Evolutionary conservation across 352 stramenopile species (phyloP).

Genomic region (Globisporangium nunn): DNA sequence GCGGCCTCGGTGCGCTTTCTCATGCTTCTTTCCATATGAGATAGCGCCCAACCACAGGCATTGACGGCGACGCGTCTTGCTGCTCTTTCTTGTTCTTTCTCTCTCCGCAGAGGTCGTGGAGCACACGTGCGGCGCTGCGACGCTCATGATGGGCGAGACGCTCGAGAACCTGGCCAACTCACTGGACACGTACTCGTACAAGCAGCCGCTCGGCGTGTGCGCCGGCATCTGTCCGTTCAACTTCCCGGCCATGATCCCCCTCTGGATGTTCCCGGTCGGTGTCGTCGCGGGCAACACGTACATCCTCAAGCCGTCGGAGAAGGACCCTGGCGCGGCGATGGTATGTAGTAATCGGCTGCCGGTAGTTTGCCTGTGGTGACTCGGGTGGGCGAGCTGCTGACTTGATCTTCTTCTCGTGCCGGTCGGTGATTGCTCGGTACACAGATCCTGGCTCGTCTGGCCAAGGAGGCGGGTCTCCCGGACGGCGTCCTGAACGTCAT

Average conservation of each 20-base stretch:
- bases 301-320: constrained; percentile 95
- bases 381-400: neutral
- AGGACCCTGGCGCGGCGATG: constrained; percentile 87
- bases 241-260: constrained; percentile 96
- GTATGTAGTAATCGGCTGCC: constrained; percentile 8
- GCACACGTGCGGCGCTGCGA: constrained; percentile 66
- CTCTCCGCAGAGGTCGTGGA: constrained; percentile 52
- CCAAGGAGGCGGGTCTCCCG: constrained; percentile 91
- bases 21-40: no score
- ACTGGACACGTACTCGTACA: constrained; percentile 95
- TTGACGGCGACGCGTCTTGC: no score
- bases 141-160: constrained; percentile 94
- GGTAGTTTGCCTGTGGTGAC: neutral
- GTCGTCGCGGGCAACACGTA: constrained; percentile 94
- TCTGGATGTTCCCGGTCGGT: constrained; percentile 89
- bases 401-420: neutral
- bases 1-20: constrained; percentile 71
- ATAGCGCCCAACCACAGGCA: no score
- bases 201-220: constrained; percentile 92
- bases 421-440: neutral
- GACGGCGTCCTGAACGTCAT: constrained; percentile 95
- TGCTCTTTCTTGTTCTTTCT: neutral
- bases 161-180: constrained; percentile 87
- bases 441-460: constrained; percentile 87
- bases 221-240: constrained; percentile 93